These are phyloP conservation scores for Metarhizium anisopliae DNA, from an alignment of 2,329 filamentous ascomycete genomes.

Conservation along the genomic window DNA sequence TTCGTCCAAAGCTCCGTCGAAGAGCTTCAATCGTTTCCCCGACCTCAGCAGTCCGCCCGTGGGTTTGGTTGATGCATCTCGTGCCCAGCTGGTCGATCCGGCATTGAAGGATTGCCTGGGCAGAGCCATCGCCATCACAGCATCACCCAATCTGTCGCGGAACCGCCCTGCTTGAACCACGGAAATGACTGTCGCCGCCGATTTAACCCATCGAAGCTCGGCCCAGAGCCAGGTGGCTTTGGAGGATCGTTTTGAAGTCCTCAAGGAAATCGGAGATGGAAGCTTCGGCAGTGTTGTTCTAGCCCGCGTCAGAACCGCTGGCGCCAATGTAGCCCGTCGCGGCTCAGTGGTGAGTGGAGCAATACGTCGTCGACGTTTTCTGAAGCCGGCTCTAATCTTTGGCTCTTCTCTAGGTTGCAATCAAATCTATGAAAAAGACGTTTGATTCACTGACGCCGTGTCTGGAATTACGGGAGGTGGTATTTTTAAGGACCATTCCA, in stretches of 20 bases:
- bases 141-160: background rate
- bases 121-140: background rate
- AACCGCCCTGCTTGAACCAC: background rate
- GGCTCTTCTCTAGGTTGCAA: conserved; percentile 63
- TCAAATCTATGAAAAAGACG: conserved; percentile 99
- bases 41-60: conserved; percentile 15
- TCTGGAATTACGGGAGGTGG: conserved; percentile 89
- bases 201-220: conserved; percentile 61
- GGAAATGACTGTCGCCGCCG: conserved; percentile 67
- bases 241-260: conserved; percentile 90
- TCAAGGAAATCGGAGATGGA: conserved; percentile 98
- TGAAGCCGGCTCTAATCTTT: conserved; percentile 3
- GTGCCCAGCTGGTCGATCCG: conserved; percentile 2
- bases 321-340: conserved; percentile 77
- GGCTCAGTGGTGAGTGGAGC: conserved; percentile 73
- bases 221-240: conserved; percentile 55
- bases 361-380: conserved; percentile 9
- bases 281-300: conserved; percentile 95
- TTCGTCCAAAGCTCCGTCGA: conserved; percentile 17
- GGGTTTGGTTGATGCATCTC: conserved; percentile 6
- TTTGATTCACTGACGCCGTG: conserved; percentile 90
- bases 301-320: conserved; percentile 83
- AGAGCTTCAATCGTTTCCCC: background rate
- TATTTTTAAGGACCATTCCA: conserved; percentile 86
- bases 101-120: background rate